phyloP scores from a whole-genome alignment of 805 yeast species.

The Yarrowia alimentaria region DNA sequence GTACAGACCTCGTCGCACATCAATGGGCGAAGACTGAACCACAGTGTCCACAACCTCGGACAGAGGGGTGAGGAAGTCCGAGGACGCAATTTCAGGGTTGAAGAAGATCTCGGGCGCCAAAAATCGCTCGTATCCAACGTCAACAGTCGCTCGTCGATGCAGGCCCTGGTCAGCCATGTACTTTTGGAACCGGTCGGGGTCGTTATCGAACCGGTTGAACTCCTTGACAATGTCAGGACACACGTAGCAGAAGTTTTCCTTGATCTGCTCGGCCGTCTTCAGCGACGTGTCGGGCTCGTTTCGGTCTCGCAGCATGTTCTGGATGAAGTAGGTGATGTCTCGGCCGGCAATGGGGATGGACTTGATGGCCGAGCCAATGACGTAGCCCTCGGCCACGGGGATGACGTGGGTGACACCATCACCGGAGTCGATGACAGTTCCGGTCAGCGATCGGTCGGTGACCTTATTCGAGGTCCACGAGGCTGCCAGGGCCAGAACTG shows the following conservation, averaged over 20 bases:
- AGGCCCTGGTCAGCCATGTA: constrained; percentile 77
- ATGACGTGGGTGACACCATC: constrained; percentile 99
- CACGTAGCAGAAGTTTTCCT: constrained; percentile 95
- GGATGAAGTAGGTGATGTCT: constrained; percentile 92
- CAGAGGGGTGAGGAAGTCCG: constrained; percentile 92
- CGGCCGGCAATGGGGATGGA: constrained; percentile 98
- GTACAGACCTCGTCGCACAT: constrained; percentile 94
- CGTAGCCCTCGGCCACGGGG: constrained; percentile 99
- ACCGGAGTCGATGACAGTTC: constrained; percentile 97
- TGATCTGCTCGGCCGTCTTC: constrained; percentile 94
- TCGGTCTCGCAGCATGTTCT: constrained; percentile 89
- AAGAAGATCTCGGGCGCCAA: constrained; percentile 99
- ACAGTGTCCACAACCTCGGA: constrained; percentile 96
- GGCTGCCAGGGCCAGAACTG: constrained; percentile 96
- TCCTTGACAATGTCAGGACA: constrained; percentile 97
- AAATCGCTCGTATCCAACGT: constrained; percentile 96
- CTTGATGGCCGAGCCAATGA: constrained; percentile 94
- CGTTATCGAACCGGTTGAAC: constrained; percentile 89
- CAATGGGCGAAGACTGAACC: constrained; percentile 93
- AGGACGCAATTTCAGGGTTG: constrained; percentile 94
- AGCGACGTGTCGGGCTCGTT: constrained; percentile 93
- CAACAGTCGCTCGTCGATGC: constrained; percentile 67
- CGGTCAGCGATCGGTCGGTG: constrained; percentile 90
- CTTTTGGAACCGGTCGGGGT: constrained; percentile 91
- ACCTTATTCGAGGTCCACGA: constrained; percentile 98